Evolutionary conservation across 1,139 yeast genomes (phyloP).

Genomic region (Arxiozyma telluris): DNA sequence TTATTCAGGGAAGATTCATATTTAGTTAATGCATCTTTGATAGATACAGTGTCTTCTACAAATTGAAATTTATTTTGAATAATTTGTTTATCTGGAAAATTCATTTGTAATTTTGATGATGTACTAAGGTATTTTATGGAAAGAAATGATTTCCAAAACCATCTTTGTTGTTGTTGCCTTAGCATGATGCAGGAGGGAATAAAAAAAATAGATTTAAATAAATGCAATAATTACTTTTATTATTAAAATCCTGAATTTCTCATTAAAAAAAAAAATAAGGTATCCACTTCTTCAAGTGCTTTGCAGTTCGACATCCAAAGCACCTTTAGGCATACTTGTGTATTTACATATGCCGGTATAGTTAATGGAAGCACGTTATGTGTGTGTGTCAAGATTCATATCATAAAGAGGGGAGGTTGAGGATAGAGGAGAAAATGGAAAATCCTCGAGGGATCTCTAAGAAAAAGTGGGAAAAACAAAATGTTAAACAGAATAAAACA

Average conservation of each 20-base stretch:
- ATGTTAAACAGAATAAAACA: no score
- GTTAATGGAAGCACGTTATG: no score
- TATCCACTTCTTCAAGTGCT: no score
- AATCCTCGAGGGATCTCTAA: background rate
- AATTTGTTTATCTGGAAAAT: background rate
- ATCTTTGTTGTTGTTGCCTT: background rate
- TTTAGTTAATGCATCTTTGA: background rate
- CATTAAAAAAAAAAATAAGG: background rate
- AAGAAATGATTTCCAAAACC: background rate
- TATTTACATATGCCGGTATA: no score
- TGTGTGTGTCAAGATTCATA: no score
- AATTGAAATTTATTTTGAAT: slow-evolving; percentile 5
- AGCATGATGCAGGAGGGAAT: background rate
- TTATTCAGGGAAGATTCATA: background rate
- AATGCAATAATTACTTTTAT: no score
- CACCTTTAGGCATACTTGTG: no score
- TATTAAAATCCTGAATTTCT: no score
- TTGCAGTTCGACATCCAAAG: no score
- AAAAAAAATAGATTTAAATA: no score
- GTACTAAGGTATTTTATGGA: background rate
- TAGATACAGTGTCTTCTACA: slow-evolving; percentile 1
- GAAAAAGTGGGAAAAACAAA: background rate
- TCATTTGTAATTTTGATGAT: background rate
- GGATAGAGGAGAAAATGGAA: background rate
- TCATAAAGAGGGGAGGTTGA: no score